Evolutionary conservation across 73 alveolate genomes (phyloP).

Genomic region (Uronychia setigera): DNA sequence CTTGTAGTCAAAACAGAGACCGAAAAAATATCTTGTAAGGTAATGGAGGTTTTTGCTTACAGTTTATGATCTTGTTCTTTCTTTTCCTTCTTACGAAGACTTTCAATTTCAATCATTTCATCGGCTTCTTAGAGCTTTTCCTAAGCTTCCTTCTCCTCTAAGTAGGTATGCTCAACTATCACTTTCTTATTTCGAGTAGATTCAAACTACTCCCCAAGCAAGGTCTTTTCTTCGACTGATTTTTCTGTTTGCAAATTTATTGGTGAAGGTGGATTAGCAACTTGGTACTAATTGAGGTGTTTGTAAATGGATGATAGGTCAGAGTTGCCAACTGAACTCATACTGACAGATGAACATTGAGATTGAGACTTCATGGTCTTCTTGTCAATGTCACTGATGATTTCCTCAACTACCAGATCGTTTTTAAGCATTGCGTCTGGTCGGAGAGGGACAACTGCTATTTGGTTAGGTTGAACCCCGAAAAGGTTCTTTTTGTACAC

Average conservation of each 20-base stretch:
- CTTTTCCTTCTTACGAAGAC: background rate
- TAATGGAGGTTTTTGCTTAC: background rate
- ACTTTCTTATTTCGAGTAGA: background rate
- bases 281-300: background rate
- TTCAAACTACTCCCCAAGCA: background rate
- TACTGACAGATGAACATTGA: background rate
- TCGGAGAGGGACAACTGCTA: background rate
- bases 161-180: background rate
- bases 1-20: background rate
- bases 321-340: background rate
- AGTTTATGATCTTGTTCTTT: background rate
- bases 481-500: background rate
- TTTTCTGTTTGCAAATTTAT: too few relatives aligned
- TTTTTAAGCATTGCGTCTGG: background rate
- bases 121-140: background rate
- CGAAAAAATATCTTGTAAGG: background rate
- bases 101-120: background rate
- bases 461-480: background rate
- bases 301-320: background rate
- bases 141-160: background rate
- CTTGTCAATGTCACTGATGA: constrained; percentile 1
- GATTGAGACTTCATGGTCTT: background rate
- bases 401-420: background rate
- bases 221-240: background rate
- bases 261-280: too few relatives aligned